Percentiles rank a stretch among this genome's conserved stretches.
phyloP scores from a whole-genome alignment of 148 eudicot species.

The Camellia granthamiana region DNA sequence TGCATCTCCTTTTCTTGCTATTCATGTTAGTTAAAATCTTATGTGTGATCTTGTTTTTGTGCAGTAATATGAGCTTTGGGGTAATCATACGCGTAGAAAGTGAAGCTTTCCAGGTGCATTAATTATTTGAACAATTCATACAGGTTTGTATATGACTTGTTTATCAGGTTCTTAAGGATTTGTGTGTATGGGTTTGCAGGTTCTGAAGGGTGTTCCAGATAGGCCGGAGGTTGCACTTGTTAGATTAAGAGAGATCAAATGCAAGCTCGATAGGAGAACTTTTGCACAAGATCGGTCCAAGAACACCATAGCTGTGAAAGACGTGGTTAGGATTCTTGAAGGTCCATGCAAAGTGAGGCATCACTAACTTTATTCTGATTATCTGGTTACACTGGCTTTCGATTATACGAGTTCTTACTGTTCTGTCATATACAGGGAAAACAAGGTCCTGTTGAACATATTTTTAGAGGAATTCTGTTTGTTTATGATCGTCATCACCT shows the following conservation, averaged over 20 bases:
- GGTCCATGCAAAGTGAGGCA: conserved; percentile 76
- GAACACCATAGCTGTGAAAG: conserved; percentile 77
- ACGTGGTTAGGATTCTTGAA: conserved; percentile 70
- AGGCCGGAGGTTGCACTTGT: conserved; percentile 88
- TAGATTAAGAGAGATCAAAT: conserved; percentile 82
- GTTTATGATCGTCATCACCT: conserved; percentile 92
- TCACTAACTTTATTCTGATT: conserved; percentile 4
- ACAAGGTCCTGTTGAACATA: conserved; percentile 98
- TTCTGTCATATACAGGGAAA: conserved; percentile 61
- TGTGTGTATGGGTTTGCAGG: conserved; percentile 42
- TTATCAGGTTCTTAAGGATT: conserved; percentile 38
- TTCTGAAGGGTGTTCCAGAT: conserved; percentile 89
- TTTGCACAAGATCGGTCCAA: conserved; percentile 69
- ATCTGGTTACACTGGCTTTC: not conserved
- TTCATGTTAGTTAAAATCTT: not conserved
- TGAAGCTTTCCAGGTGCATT: conserved; percentile 93
- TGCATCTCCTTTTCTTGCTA: conserved; percentile 3
- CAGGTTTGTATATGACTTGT: conserved; percentile 10
- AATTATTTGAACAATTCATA: conserved; percentile 6
- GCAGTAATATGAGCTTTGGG: conserved; percentile 89
- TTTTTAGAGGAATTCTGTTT: conserved; percentile 70
- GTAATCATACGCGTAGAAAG: conserved; percentile 95
- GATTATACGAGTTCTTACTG: not conserved
- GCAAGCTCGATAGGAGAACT: conserved; percentile 65
- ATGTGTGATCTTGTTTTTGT: conserved; percentile 14